These are phyloP conservation scores for Platanthera zijinensis DNA, from an alignment of 106 monocot species.

Conservation along the genomic window DNA sequence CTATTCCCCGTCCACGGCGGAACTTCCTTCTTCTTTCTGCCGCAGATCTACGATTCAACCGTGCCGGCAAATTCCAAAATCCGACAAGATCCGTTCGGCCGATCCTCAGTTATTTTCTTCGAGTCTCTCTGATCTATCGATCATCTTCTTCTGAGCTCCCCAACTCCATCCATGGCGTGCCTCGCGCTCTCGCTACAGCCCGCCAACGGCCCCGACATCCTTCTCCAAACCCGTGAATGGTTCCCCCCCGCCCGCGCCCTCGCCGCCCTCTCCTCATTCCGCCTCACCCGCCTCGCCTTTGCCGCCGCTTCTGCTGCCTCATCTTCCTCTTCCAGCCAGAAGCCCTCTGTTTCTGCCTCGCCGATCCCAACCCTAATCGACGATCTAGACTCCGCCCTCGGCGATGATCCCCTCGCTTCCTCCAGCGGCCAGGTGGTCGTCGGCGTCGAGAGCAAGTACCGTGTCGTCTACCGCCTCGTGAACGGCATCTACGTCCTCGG, in stretches of 20 bases:
- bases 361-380: constrained; percentile 16
- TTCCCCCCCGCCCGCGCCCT: constrained; percentile 41
- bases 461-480: constrained; percentile 91
- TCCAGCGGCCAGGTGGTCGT: constrained; percentile 86
- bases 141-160: not conserved
- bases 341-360: constrained; percentile 13
- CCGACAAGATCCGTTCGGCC: not conserved
- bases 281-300: constrained; percentile 24
- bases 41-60: not conserved
- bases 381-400: constrained; percentile 55
- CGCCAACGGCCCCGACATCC: constrained; percentile 73
- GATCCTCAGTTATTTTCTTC: not conserved
- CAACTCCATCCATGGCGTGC: constrained; percentile 67
- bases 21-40: not conserved
- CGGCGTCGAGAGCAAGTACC: constrained; percentile 82
- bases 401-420: constrained; percentile 95
- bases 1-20: too few species aligned
- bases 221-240: constrained; percentile 72
- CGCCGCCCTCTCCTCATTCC: constrained; percentile 14
- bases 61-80: not conserved
- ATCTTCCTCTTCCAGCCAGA: not conserved
- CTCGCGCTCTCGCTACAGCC: constrained; percentile 92
- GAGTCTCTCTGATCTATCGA: not conserved
- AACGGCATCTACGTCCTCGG: constrained; percentile 94
- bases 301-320: not conserved